phyloP scores from a whole-genome alignment of 257 asterid genomes.

The Verbena officinalis region DNA sequence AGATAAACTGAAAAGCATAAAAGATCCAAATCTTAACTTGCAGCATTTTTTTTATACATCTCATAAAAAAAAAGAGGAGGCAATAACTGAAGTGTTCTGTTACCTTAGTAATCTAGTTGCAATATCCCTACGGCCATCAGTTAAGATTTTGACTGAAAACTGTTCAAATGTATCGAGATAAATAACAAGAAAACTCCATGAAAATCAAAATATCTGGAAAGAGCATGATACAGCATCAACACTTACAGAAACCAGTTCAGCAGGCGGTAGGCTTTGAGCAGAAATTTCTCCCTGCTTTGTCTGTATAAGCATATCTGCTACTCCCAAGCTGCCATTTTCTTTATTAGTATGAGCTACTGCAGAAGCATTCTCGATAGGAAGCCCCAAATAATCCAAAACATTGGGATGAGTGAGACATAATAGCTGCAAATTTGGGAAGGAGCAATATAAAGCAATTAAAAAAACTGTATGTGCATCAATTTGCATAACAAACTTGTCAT shows the following conservation, averaged over 20 bases:
- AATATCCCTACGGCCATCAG: slow-evolving; percentile 50
- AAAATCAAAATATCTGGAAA: neutral
- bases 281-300: slow-evolving; percentile 53
- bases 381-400: slow-evolving; percentile 66
- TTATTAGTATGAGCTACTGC: slow-evolving; percentile 36
- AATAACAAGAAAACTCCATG: slow-evolving; percentile 16
- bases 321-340: slow-evolving; percentile 36
- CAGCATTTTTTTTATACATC: no score
- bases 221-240: slow-evolving; percentile 21
- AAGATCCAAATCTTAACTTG: no score
- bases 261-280: slow-evolving; percentile 58
- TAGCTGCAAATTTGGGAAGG: slow-evolving; percentile 54
- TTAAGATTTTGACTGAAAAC: slow-evolving; percentile 60
- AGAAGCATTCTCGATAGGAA: slow-evolving; percentile 55
- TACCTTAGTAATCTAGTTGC: slow-evolving; percentile 70
- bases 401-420: slow-evolving; percentile 62
- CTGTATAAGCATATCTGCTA: slow-evolving; percentile 37
- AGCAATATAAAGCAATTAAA: slow-evolving; percentile 27
- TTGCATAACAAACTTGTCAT: slow-evolving; percentile 8
- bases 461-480: slow-evolving; percentile 12
- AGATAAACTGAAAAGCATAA: slow-evolving; percentile 25
- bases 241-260: slow-evolving; percentile 73
- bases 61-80: no score
- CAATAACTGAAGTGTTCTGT: no score
- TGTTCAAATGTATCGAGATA: slow-evolving; percentile 43